Percentiles rank a stretch among this genome's conserved stretches.
Conservation (phyloP, 108 stramenopile genomes). For the Heterococcus sp. region DNA sequence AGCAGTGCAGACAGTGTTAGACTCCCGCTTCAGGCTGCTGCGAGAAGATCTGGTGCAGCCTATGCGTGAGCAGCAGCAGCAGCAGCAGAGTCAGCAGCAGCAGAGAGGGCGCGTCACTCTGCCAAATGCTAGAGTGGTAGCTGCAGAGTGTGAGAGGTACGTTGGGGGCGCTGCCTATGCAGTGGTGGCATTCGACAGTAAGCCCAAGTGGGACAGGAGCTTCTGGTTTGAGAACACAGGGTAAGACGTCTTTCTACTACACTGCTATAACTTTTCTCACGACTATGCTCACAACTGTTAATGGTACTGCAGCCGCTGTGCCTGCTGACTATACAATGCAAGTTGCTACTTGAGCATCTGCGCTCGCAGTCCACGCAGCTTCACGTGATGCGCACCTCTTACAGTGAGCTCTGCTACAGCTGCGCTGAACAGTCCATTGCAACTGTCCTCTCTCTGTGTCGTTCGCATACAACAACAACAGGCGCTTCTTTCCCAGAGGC, state of each 20-base stretch:
- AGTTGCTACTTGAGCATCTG: not conserved
- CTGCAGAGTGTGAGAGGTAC: too few relatives aligned
- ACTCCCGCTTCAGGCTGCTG: slow-evolving; percentile 18
- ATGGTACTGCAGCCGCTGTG: not conserved
- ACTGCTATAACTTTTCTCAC: not conserved
- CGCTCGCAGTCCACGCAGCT: not conserved
- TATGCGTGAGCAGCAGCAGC: too few relatives aligned
- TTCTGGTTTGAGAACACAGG: not conserved
- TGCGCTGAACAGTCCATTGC: too few relatives aligned
- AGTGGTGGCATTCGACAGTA: not conserved
- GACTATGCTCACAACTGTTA: not conserved
- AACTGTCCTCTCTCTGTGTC: too few relatives aligned
- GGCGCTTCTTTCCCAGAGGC: not conserved
- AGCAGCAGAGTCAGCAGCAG: not conserved
- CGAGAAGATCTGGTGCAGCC: slow-evolving; percentile 29
- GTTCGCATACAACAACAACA: not conserved
- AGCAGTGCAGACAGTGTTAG: slow-evolving; percentile 5
- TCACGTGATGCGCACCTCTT: too few relatives aligned
- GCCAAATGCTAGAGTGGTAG: too few relatives aligned
- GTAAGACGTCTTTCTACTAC: not conserved
- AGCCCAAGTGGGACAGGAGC: not conserved
- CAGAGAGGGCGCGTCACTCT: too few relatives aligned
- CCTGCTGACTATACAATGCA: not conserved
- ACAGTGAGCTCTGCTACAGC: too few relatives aligned
- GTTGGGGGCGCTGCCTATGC: too few relatives aligned